Evolutionary conservation across 2,329 filamentous ascomycete species (phyloP).

Genomic region (Penicillium sp.): DNA sequence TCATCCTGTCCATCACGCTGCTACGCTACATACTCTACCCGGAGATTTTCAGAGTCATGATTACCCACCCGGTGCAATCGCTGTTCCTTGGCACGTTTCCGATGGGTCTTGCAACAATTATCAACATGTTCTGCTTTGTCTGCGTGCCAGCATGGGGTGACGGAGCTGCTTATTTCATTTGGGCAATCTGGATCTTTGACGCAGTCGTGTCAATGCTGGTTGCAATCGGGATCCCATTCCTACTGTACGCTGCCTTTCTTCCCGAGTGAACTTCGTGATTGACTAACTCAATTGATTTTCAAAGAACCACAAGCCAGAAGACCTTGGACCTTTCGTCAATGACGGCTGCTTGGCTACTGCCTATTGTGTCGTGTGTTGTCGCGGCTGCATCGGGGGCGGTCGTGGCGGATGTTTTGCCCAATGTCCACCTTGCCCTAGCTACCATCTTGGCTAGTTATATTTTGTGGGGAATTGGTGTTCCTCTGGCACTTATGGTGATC

Average conservation of each 20-base stretch:
- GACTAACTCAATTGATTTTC: neutral
- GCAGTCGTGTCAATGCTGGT: slow-evolving; percentile 57
- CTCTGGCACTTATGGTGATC: slow-evolving; percentile 66
- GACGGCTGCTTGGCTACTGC: slow-evolving; percentile 69
- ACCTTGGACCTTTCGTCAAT: slow-evolving; percentile 57
- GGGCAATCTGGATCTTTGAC: slow-evolving; percentile 65
- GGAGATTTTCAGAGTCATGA: slow-evolving; percentile 68
- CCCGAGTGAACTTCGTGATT: neutral
- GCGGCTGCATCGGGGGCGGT: slow-evolving; percentile 67
- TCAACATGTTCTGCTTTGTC: slow-evolving; percentile 67
- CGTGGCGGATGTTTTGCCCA: slow-evolving; percentile 63
- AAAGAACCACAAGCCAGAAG: slow-evolving; percentile 2
- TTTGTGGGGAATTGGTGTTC: slow-evolving; percentile 69
- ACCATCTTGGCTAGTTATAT: slow-evolving; percentile 69
- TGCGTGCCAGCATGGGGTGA: slow-evolving; percentile 64
- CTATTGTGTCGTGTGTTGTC: slow-evolving; percentile 70
- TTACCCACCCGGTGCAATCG: slow-evolving; percentile 67
- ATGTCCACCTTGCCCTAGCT: slow-evolving; percentile 60
- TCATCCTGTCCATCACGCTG: slow-evolving; percentile 55
- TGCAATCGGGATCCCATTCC: slow-evolving; percentile 60
- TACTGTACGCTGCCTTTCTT: slow-evolving; percentile 50
- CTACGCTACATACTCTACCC: slow-evolving; percentile 69
- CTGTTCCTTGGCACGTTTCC: slow-evolving; percentile 70
- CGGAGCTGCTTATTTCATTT: slow-evolving; percentile 60
- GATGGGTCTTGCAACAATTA: slow-evolving; percentile 70